These are phyloP conservation scores for Chlamydomonas incerta DNA, from an alignment of 139 green algal species.

Conservation along the genomic window DNA sequence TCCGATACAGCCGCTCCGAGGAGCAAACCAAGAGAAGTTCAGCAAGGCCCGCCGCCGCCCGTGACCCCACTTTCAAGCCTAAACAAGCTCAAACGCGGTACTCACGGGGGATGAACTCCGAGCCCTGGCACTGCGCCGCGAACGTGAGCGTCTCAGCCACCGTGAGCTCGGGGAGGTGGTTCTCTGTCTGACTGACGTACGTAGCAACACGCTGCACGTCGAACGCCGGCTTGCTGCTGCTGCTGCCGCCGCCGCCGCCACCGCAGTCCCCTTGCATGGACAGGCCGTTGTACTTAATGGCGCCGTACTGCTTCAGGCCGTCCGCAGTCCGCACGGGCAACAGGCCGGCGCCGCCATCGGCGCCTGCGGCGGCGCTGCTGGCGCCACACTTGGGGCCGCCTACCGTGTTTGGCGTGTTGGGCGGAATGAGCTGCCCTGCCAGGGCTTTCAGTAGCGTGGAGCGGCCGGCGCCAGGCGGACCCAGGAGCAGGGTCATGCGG, in stretches of 20 bases:
- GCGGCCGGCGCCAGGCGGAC: conserved; percentile 77
- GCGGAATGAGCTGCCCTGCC: conserved; percentile 58
- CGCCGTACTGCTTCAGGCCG: conserved; percentile 17
- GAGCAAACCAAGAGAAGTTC: no score
- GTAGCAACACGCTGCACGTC: conserved; percentile 50
- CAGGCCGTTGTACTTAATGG: conserved; percentile 54
- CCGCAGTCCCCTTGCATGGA: background rate
- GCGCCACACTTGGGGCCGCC: background rate
- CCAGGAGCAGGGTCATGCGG: conserved; percentile 73
- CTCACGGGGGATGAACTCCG: background rate
- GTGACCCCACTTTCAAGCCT: no score
- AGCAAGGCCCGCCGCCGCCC: no score
- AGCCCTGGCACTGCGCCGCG: conserved; percentile 43
- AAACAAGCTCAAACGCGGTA: background rate
- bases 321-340: background rate
- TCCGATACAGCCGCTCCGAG: no score
- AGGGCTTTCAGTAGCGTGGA: conserved; percentile 73
- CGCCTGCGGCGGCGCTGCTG: background rate
- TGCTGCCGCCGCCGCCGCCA: no score
- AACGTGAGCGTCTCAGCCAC: conserved; percentile 65
- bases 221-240: conserved; percentile 43
- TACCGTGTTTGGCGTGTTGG: no score
- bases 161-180: conserved; percentile 64
- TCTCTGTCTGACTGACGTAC: conserved; percentile 70
- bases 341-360: background rate